A percentile compares a stretch with the other conserved stretches of the same genome.
These are phyloP conservation scores for Linnemannia exigua DNA, from an alignment of 192 early-diverging fungal species.

Conservation along the genomic window DNA sequence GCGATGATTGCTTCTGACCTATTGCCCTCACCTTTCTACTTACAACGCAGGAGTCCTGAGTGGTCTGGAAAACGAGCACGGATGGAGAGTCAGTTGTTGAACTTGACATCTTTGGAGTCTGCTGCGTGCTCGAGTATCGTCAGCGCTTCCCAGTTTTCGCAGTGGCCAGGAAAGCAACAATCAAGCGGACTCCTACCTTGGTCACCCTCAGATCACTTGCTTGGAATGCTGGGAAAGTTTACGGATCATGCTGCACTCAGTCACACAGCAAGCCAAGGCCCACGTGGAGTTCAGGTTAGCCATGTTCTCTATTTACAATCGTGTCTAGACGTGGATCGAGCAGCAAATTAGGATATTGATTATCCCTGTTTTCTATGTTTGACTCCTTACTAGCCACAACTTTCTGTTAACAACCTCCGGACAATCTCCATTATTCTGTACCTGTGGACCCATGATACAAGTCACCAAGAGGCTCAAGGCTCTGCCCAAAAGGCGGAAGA, in stretches of 20 bases:
- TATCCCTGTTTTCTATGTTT: not conserved
- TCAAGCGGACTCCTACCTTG: no score
- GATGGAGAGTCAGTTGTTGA: not conserved
- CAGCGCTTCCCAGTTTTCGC: constrained; percentile 29
- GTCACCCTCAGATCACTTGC: constrained; percentile 14
- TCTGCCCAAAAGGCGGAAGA: not conserved
- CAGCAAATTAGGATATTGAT: not conserved
- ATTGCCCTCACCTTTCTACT: not conserved
- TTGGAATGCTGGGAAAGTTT: constrained; percentile 12
- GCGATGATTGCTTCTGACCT: not conserved
- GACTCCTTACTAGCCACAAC: constrained; percentile 22
- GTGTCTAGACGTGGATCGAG: not conserved
- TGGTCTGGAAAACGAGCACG: constrained; percentile 10
- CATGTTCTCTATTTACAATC: not conserved
- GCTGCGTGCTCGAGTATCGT: constrained; percentile 37
- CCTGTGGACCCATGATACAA: constrained; percentile 20
- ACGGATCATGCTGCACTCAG: constrained; percentile 11
- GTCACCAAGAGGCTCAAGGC: not conserved
- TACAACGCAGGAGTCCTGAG: not conserved
- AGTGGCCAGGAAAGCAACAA: not conserved
- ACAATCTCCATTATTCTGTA: constrained; percentile 21
- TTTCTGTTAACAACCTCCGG: constrained; percentile 22
- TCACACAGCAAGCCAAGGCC: constrained; percentile 32
- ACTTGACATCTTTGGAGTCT: constrained; percentile 26
- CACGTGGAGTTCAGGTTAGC: constrained; percentile 35